Base-by-base conservation (phyloP, 176 grass and related monocot genomes). In the Phoenix roebelenii region DNA sequence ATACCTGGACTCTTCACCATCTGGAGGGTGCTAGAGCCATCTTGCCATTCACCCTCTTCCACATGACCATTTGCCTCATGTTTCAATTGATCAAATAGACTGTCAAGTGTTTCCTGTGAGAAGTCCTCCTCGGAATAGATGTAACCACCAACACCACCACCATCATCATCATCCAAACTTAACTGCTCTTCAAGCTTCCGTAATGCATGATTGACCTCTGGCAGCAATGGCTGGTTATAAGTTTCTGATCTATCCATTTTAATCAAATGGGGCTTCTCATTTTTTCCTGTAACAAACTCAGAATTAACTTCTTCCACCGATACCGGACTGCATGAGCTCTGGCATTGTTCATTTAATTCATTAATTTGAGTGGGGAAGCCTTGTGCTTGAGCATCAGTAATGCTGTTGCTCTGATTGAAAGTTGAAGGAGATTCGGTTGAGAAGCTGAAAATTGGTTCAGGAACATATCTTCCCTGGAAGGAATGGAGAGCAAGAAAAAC, bases 251-350 rank as follows among this genome's bases (percentile, higher is more conserved):
- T 83, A 49, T 85, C 81, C 39, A 72, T 76, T 79, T 2, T 57
- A 61, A 59, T 66, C 29, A 22, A 58, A 51, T 56, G 29, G 23
- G 59, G 56, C 69, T 25, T 60, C 52, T 74, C 68, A 59, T 15
- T 22, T 39, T 68, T 79, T 74, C 54, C 22, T 22, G 23, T 56
- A 62, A 54, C 7, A 50, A 70, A 77, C 52, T 60, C 73, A 67
- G 94, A 98, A 80, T 67, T 83, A 69, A 89, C 84, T 82, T 98
- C 93, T 75, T 88, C 92, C 0, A 15, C 63, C n/a, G 84, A 92
- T 65, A 63, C 82, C 23, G 70, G 69, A 66, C 84, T 83, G 83
- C 49, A 30, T 26, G 79, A 81, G 49, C 26, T 81, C 23, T 70
- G 60, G 71, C 57, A 65, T 28, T 50, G 69, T 28, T 28, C 74